Percentiles rank a stretch among this genome's conserved stretches.
These are phyloP conservation scores for Leccinum rimulosum DNA, from an alignment of 768 basidiomycete species.

Conservation along the genomic window DNA sequence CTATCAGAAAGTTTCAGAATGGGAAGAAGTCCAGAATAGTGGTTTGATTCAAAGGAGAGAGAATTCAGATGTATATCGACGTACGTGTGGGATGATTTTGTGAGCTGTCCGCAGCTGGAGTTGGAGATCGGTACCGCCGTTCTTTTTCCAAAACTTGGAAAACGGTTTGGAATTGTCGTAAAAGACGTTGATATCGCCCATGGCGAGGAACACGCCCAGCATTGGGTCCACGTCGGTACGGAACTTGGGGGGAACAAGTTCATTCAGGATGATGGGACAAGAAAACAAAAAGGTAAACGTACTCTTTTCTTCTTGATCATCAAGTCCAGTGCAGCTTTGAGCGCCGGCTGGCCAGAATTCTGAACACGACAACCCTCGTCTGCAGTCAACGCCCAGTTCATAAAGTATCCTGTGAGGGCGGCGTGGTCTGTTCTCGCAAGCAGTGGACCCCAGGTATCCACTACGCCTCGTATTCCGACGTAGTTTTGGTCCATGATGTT, in stretches of 20 bases:
- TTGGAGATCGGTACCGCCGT: slow-evolving; percentile 23
- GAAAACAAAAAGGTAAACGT: not conserved
- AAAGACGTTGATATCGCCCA: slow-evolving; percentile 17
- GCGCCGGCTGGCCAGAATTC: slow-evolving; percentile 3
- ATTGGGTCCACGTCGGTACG: slow-evolving; percentile 1
- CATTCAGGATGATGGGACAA: not conserved
- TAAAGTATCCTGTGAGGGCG: too few relatives aligned
- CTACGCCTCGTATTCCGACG: too few relatives aligned
- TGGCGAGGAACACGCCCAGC: slow-evolving; percentile 5
- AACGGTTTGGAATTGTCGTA: slow-evolving; percentile 41
- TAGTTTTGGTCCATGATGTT: too few relatives aligned
- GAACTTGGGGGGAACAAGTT: slow-evolving; percentile 13
- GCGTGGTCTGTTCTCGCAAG: too few relatives aligned
- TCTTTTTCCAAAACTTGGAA: slow-evolving; percentile 30
- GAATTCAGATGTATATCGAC: slow-evolving; percentile 7
- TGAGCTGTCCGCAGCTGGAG: slow-evolving; percentile 23
- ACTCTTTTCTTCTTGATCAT: slow-evolving; percentile 20
- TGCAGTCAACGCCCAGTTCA: too few relatives aligned
- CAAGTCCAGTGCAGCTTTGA: slow-evolving; percentile 3
- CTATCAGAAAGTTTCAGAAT: too few relatives aligned
- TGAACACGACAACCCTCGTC: not conserved
- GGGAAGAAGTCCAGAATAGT: too few relatives aligned
- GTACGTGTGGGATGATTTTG: slow-evolving; percentile 42
- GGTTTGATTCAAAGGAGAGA: too few relatives aligned
- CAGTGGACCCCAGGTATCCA: too few relatives aligned